These are phyloP conservation scores for Eutrema yunnanense DNA, from an alignment of 345 rosid species.

Conservation along the genomic window DNA sequence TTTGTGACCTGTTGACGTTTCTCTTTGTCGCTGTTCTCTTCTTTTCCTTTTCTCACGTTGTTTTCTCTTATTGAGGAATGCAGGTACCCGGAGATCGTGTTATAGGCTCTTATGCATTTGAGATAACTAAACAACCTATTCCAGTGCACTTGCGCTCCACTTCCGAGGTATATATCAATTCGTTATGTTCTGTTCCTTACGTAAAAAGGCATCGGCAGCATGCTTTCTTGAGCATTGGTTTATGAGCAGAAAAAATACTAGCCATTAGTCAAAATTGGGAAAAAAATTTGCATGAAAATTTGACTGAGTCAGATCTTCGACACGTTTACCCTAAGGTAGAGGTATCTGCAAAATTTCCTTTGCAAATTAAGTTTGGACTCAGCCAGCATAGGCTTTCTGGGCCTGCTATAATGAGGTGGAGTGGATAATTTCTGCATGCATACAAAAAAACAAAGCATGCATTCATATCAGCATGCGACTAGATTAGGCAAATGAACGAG, in stretches of 20 bases:
- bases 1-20: background rate
- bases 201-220: background rate
- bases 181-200: background rate
- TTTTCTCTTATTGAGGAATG: conserved; percentile 11
- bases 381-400: background rate
- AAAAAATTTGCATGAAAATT: background rate
- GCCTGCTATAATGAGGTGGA: background rate
- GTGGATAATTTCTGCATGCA: background rate
- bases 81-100: conserved; percentile 90
- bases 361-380: background rate
- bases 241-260: background rate
- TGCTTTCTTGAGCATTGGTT: background rate
- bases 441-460: background rate
- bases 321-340: background rate
- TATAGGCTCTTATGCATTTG: conserved; percentile 73
- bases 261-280: background rate
- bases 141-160: conserved; percentile 64
- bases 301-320: background rate
- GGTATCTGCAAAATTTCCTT: background rate
- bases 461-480: background rate
- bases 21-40: background rate
- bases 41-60: background rate
- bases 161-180: conserved; percentile 49
- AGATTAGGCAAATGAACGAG: background rate
- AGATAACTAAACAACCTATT: conserved; percentile 57